These are phyloP conservation scores for Pythium rishiriense DNA, from an alignment of 352 stramenopile species.

Conservation along the genomic window DNA sequence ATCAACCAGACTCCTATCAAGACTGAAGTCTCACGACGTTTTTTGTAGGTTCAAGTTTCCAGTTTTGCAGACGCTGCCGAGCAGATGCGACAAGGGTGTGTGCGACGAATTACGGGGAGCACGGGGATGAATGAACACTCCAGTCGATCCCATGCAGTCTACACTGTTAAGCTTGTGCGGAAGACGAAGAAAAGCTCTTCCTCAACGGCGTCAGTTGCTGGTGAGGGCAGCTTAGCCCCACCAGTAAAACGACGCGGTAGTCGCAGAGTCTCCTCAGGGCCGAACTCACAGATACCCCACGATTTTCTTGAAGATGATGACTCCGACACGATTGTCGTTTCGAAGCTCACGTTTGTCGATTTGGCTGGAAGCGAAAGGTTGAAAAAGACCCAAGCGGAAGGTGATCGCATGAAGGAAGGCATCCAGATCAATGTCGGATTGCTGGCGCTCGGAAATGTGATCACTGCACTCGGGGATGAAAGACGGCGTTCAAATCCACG, in stretches of 20 bases:
- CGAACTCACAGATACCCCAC: not conserved
- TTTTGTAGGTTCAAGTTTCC: slow-evolving; percentile 48
- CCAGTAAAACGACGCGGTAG: slow-evolving; percentile 15
- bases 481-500: slow-evolving; percentile 43
- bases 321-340: slow-evolving; percentile 51
- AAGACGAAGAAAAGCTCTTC: slow-evolving; percentile 17
- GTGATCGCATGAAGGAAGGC: slow-evolving; percentile 86
- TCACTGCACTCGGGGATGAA: slow-evolving; percentile 84
- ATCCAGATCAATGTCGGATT: slow-evolving; percentile 90
- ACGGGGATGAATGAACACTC: slow-evolving; percentile 90
- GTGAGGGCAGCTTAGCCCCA: not conserved
- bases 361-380: slow-evolving; percentile 84
- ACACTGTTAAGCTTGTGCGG: slow-evolving; percentile 84
- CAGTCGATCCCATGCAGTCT: slow-evolving; percentile 86
- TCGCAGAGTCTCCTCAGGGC: slow-evolving; percentile 10
- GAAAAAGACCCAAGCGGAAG: slow-evolving; percentile 84
- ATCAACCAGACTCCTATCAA: not conserved
- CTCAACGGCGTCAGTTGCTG: not conserved
- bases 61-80: slow-evolving; percentile 65
- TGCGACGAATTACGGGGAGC: slow-evolving; percentile 79
- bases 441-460: slow-evolving; percentile 84
- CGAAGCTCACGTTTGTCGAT: slow-evolving; percentile 89
- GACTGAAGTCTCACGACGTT: not conserved
- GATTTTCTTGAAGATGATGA: slow-evolving; percentile 23
- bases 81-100: slow-evolving; percentile 73